Conservation (phyloP, 371 early-diverging fungal species). For the Quaeritorhiza haematococci region DNA sequence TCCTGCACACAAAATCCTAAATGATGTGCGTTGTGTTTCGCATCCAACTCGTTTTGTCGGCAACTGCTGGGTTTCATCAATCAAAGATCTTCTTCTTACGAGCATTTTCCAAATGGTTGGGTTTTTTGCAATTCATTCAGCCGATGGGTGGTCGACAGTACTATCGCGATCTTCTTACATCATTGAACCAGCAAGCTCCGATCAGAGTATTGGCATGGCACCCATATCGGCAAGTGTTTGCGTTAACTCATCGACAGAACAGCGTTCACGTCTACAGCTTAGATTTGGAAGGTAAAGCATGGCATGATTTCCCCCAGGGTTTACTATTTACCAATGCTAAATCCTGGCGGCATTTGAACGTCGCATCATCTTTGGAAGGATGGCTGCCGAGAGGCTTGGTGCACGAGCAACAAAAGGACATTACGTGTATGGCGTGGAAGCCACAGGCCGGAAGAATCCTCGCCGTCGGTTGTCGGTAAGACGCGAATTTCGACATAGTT, state of each 20-base stretch:
- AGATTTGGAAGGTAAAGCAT: slow-evolving; percentile 9
- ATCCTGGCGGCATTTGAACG: slow-evolving; percentile 1
- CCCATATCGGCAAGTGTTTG: slow-evolving; percentile 43
- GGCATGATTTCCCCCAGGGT: background rate
- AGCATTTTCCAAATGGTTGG: no score
- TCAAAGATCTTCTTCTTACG: no score
- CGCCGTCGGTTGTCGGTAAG: slow-evolving; percentile 52
- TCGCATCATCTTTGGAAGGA: slow-evolving; percentile 11
- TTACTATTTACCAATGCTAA: background rate
- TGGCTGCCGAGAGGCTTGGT: slow-evolving; percentile 41
- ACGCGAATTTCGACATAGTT: no score
- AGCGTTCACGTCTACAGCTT: slow-evolving; percentile 46
- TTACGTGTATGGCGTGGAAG: slow-evolving; percentile 55
- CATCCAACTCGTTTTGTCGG: no score
- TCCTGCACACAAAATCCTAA: no score
- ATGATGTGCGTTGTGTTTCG: no score
- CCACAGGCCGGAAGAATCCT: slow-evolving; percentile 36
- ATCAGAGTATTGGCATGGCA: slow-evolving; percentile 51
- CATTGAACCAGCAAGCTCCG: slow-evolving; percentile 5
- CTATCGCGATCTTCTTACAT: background rate
- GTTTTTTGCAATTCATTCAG: no score
- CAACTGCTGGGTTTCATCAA: no score
- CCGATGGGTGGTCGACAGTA: no score
- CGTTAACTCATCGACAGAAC: slow-evolving; percentile 44
- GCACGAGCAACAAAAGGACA: slow-evolving; percentile 42